Evolutionary conservation across 139 green algal species (phyloP), one percentile per base, ranked within the genome.

Genomic region (Picochlorum sp.): DNA sequence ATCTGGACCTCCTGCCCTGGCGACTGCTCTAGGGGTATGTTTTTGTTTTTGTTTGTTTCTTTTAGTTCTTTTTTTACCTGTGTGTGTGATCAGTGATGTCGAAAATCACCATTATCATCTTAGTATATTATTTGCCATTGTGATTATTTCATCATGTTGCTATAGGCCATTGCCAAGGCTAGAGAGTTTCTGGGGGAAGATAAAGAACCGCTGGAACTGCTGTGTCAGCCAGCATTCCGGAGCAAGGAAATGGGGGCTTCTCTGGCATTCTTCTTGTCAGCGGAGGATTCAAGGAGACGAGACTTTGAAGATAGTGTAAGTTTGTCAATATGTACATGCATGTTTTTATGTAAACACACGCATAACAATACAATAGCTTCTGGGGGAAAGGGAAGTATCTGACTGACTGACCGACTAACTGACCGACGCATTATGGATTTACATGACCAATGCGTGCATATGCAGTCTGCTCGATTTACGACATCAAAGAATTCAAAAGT

Each of bases 151-250:
- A n/a, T n/a, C n/a, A n/a, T n/a, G n/a, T n/a, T n/a, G n/a, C n/a
- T n/a, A n/a, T n/a, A 72, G 45, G 58, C 66, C 0, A 61, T 68
- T 43, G 59, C 59, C 32, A 68, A 65, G 24, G 66, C 66, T 33
- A 50, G 66, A 33, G 25, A 45, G n/a, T 63, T 64, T 32, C 66
- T 74, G 20, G n/a, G n/a, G n/a, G n/a, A n/a, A n/a, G 66, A 63
- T 33, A 49, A 68, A 5, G 66, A 74, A 35, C 33, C 44, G 13
- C 31, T 67, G 40, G 66, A 74, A 55, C 58, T 74, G 7, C 43
- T 68, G 33, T 59, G 57, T n/a, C 58, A 68, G 66, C 66, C 66
- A n/a, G 66, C 66, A 4, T 74, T 74, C 50, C 47, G 66, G 20
- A 16, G 6, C 9, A 18, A 58, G 32, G 16, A 58, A 8, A 66